A percentile compares a stretch with the other conserved stretches of the same genome.
phyloP scores from a whole-genome alignment of 179 eudicot genomes.

The Amaranthus tricolor region DNA sequence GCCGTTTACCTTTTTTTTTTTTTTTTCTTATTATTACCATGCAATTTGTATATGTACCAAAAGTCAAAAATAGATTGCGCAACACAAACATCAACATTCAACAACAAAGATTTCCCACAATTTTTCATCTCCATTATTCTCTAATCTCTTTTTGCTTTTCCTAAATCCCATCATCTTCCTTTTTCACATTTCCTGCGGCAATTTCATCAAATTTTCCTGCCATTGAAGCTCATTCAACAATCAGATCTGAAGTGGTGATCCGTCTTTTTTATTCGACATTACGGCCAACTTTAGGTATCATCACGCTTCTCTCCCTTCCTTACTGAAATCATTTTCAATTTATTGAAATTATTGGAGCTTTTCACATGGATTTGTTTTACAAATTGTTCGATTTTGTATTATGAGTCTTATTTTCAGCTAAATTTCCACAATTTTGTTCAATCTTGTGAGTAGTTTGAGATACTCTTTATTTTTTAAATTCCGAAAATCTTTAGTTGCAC shows the following conservation, averaged over 20 bases:
- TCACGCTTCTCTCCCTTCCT: not conserved
- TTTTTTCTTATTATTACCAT: too few relatives aligned
- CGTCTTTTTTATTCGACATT: not conserved
- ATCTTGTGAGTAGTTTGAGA: not conserved
- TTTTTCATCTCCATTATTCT: not conserved
- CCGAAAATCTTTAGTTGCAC: too few relatives aligned
- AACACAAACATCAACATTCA: too few relatives aligned
- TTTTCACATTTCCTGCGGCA: not conserved
- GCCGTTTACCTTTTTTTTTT: too few relatives aligned
- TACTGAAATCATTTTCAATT: not conserved
- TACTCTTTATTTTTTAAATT: not conserved
- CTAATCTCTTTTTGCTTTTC: too few relatives aligned
- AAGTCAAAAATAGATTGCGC: constrained; percentile 10
- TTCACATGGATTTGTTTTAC: not conserved
- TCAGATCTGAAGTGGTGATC: constrained; percentile 1
- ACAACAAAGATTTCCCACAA: not conserved
- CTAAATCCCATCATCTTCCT: too few relatives aligned
- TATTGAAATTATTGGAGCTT: not conserved
- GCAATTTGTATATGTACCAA: not conserved
- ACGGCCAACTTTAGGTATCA: constrained; percentile 16
- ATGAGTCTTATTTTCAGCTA: too few relatives aligned
- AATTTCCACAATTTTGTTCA: not conserved
- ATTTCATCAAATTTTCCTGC: not conserved
- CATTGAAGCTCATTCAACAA: not conserved
- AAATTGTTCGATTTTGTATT: not conserved